Base-by-base conservation (phyloP, 169 alveolate genomes). In the Plasmodium inui region DNA sequence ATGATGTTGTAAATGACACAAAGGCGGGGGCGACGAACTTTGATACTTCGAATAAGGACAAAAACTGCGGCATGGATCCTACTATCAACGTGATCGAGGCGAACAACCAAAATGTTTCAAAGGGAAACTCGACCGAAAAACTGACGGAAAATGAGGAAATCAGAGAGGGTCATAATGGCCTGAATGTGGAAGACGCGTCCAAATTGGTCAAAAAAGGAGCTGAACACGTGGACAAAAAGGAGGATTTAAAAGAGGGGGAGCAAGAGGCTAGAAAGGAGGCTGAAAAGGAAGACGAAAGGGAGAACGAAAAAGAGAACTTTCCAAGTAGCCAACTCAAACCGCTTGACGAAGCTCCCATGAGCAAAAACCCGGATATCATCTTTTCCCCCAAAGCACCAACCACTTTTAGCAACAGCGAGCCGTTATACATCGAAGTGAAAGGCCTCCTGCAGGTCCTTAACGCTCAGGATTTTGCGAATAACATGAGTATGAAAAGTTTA, bases 371-470 rank as follows among this genome's bases (percentile, higher is more conserved):
- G 37, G 67, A 73, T 17, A 37, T 78, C 41, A 22, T 28, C 72
- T 41, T 57, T 32, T 50, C 84, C 53, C 80, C 80, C 41, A 88
- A 88, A 78, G 50, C 37, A 19, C 80, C 67, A 30, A 44, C 37
- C 71, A 19, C 67, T 12, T 1, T 22, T 57, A 39, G 9, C 8
- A 55, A 32, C 32, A 88, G 30, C 55, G 94, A 39, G 50, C 82
- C 94, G 28, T 55, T 88, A 78, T 88, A 57, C 72, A 88, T 88
- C 72, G 94, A 88, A 88, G 94, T 88, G 28, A 76, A 76, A 79
- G 94, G 94, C 39, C 94, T 88, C 78, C 81, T 88, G 50, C 89
- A 88, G 53, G 89, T 88, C 67, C 73, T 88, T 37, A 88, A 88
- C 46, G 73, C 88, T 19, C 55, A 88, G 70, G 94, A 88, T 61